These are phyloP conservation scores for Peniophora sp. DNA, from an alignment of 1,284 basidiomycete genomes.

Conservation along the genomic window DNA sequence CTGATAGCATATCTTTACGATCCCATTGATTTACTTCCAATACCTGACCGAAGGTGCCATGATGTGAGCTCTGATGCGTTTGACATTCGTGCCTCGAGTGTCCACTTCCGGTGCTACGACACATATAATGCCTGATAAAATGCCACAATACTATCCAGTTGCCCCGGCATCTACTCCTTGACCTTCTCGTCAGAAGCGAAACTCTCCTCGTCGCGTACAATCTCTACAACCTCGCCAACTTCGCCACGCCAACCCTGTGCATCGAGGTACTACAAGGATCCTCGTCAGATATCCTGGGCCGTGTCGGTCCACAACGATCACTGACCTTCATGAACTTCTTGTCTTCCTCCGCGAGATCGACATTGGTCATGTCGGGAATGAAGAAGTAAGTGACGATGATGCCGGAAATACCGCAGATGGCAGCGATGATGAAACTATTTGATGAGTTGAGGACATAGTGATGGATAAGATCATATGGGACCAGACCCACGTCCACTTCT, in stretches of 20 bases:
- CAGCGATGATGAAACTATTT: slow-evolving; percentile 50
- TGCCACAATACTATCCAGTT: too few species aligned
- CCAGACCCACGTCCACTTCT: slow-evolving; percentile 33
- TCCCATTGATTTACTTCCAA: too few species aligned
- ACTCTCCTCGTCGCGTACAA: slow-evolving; percentile 16
- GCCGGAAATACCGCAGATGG: slow-evolving; percentile 57
- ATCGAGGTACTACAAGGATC: slow-evolving; percentile 34
- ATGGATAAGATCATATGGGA: background rate
- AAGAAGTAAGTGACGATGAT: slow-evolving; percentile 64
- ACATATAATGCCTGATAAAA: too few species aligned
- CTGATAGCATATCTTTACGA: too few species aligned
- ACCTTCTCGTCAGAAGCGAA: too few species aligned
- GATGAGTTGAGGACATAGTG: background rate
- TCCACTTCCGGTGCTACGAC: too few species aligned
- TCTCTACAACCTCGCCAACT: slow-evolving; percentile 44
- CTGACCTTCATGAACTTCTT: slow-evolving; percentile 37
- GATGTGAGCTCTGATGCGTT: too few species aligned
- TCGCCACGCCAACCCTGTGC: slow-evolving; percentile 62
- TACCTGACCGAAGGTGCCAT: too few species aligned
- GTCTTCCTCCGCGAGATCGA: slow-evolving; percentile 65
- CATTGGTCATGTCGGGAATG: slow-evolving; percentile 60
- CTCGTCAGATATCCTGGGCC: too few species aligned
- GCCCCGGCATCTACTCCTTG: too few species aligned
- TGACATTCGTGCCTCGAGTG: too few species aligned
- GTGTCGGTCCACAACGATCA: too few species aligned